Percentiles rank a stretch among this genome's conserved stretches.
phyloP scores from a whole-genome alignment of 2,329 filamentous ascomycete species.

The Beauveria medogensis region DNA sequence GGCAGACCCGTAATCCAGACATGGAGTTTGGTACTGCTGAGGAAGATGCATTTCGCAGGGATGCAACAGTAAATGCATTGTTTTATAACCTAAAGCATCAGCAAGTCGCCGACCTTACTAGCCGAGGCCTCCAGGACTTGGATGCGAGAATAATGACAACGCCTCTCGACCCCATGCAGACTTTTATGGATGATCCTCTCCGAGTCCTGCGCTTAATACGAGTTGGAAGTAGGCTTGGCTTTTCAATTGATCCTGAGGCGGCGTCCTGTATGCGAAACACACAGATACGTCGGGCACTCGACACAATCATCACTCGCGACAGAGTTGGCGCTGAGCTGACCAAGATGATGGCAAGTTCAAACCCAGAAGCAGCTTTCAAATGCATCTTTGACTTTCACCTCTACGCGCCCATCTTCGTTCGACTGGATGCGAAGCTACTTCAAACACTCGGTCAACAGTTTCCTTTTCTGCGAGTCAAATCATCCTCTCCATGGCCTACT shows the following conservation, averaged over 20 bases:
- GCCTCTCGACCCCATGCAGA: conserved; percentile 13
- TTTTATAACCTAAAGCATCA: conserved; percentile 14
- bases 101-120: conserved; percentile 14
- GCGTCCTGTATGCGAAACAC: conserved; percentile 6
- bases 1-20: conserved; percentile 12
- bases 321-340: conserved; percentile 13
- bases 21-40: conserved; percentile 16
- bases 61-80: conserved; percentile 14
- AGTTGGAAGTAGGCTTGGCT: conserved; percentile 12
- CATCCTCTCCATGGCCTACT: conserved; percentile 6
- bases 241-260: conserved; percentile 6
- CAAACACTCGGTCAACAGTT: background rate
- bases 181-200: conserved; percentile 16
- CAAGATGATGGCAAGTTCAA: conserved; percentile 13
- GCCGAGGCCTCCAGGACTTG: conserved; percentile 11
- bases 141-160: conserved; percentile 13
- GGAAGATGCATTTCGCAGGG: conserved; percentile 14
- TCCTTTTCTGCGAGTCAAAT: background rate
- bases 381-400: conserved; percentile 10
- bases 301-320: conserved; percentile 15
- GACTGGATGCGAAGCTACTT: conserved; percentile 8
- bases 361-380: conserved; percentile 10
- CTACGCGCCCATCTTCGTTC: conserved; percentile 13
- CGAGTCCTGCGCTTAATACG: conserved; percentile 13
- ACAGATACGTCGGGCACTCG: conserved; percentile 8